These are phyloP conservation scores for Lachnellula suecica DNA, from an alignment of 2,329 filamentous ascomycete genomes.

Conservation along the genomic window DNA sequence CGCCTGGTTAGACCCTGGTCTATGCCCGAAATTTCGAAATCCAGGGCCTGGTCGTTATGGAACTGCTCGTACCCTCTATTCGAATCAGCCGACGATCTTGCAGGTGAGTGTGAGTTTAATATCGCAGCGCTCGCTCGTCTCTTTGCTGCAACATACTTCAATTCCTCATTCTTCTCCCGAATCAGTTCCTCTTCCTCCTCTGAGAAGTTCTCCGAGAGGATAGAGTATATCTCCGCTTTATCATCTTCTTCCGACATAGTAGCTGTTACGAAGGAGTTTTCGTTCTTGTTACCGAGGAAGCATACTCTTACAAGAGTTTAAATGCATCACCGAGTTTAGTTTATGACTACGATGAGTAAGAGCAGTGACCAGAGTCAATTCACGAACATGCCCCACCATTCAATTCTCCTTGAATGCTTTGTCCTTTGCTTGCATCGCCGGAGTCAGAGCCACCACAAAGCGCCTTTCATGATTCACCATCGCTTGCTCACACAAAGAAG, in stretches of 20 bases:
- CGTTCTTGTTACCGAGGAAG: neutral
- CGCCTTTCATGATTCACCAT: too few species aligned
- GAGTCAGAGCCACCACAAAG: too few species aligned
- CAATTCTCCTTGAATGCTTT: neutral
- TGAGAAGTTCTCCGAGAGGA: neutral
- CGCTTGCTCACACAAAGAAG: neutral
- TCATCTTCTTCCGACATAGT: constrained; percentile 2
- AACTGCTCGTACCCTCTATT: neutral
- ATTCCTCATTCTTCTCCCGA: neutral
- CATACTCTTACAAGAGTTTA: neutral
- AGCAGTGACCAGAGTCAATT: too few species aligned
- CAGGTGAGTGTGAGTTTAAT: neutral
- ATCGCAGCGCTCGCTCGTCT: neutral
- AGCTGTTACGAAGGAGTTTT: too few species aligned
- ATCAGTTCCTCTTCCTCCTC: neutral
- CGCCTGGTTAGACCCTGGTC: neutral
- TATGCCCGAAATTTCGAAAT: neutral
- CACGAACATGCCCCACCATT: neutral
- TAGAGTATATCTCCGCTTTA: neutral
- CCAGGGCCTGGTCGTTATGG: neutral
- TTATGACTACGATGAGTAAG: too few species aligned
- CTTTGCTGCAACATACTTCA: neutral
- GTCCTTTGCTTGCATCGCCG: neutral
- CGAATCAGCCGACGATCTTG: neutral
- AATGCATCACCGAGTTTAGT: too few species aligned